phyloP scores from a whole-genome alignment of 2,329 filamentous ascomycete species.

The Lojkania enalia region DNA sequence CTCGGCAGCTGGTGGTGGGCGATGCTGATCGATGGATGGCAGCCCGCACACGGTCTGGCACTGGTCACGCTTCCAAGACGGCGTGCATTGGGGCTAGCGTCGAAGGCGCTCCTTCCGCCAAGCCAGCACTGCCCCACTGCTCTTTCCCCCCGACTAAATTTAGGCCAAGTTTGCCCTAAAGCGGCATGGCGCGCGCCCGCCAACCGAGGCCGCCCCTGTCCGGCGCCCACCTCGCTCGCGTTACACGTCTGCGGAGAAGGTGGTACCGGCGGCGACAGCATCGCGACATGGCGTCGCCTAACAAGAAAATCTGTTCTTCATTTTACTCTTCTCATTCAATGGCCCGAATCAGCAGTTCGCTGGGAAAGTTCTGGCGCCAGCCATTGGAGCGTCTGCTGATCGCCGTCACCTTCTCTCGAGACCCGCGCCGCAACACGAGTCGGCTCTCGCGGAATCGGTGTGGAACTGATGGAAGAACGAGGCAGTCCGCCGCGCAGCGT shows the following conservation, averaged over 20 bases:
- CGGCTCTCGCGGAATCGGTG: not conserved
- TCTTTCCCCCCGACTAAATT: conserved; percentile 9
- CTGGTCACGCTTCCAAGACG: conserved; percentile 1
- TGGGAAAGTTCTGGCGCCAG: conserved; percentile 7
- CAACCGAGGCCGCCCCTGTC: conserved; percentile 2
- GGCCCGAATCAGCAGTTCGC: conserved; percentile 11
- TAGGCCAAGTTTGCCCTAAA: not conserved
- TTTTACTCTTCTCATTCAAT: conserved; percentile 5
- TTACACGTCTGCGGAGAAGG: not conserved
- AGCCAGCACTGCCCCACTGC: conserved; percentile 26
- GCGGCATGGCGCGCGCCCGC: not conserved
- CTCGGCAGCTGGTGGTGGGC: conserved; percentile 1
- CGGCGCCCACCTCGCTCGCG: not conserved
- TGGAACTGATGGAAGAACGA: conserved; percentile 1
- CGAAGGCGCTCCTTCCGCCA: conserved; percentile 15
- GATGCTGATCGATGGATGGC: conserved; percentile 3
- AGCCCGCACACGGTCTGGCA: no score
- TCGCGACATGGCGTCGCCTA: conserved; percentile 6
- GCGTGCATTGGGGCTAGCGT: conserved; percentile 10
- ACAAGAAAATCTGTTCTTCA: conserved; percentile 1
- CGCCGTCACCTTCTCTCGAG: conserved; percentile 2
- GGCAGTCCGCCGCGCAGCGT: conserved; percentile 6
- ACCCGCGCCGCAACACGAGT: not conserved
- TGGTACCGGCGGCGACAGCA: conserved; percentile 5
- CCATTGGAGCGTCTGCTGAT: not conserved